Conservation (phyloP, 805 yeast species). For the Ogataea nakhonphanomensis region DNA sequence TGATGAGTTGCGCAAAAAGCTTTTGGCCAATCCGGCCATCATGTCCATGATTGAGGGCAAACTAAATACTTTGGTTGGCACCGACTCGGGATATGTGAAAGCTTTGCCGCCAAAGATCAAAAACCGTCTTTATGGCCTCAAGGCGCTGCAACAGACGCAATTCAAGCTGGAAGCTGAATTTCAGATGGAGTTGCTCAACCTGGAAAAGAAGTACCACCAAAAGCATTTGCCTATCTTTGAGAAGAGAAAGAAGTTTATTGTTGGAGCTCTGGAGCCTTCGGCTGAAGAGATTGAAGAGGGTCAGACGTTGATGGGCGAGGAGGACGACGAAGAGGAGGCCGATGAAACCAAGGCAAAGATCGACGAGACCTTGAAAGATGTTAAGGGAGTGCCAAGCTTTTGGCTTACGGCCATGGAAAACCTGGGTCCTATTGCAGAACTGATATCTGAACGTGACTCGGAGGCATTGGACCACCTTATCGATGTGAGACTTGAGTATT, state of each 20-base stretch:
- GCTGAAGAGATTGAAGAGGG: conserved; percentile 77
- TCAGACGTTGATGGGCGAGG: conserved; percentile 57
- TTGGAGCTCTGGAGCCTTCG: conserved; percentile 75
- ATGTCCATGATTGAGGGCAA: conserved; percentile 88
- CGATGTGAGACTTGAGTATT: conserved; percentile 75
- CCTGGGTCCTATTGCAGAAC: conserved; percentile 73
- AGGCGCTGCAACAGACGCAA: conserved; percentile 75
- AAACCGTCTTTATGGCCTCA: conserved; percentile 76
- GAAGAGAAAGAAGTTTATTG: conserved; percentile 67
- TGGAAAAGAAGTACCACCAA: conserved; percentile 75
- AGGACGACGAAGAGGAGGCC: conserved; percentile 32
- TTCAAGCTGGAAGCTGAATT: conserved; percentile 85
- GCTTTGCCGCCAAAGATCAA: conserved; percentile 69
- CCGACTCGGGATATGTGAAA: conserved; percentile 81
- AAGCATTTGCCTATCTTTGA: conserved; percentile 74
- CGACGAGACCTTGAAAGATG: conserved; percentile 32
- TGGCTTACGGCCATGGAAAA: conserved; percentile 96
- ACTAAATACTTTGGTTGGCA: conserved; percentile 78
- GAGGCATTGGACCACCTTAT: conserved; percentile 69
- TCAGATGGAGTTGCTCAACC: conserved; percentile 80
- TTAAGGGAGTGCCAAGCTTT: conserved; percentile 85
- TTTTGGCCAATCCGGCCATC: conserved; percentile 72
- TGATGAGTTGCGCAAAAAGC: conserved; percentile 37
- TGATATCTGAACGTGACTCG: conserved; percentile 85
- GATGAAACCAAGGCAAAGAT: conserved; percentile 19